Evolutionary conservation across 495 filamentous ascomycete species (phyloP).

Genomic region (Letharia lupina): DNA sequence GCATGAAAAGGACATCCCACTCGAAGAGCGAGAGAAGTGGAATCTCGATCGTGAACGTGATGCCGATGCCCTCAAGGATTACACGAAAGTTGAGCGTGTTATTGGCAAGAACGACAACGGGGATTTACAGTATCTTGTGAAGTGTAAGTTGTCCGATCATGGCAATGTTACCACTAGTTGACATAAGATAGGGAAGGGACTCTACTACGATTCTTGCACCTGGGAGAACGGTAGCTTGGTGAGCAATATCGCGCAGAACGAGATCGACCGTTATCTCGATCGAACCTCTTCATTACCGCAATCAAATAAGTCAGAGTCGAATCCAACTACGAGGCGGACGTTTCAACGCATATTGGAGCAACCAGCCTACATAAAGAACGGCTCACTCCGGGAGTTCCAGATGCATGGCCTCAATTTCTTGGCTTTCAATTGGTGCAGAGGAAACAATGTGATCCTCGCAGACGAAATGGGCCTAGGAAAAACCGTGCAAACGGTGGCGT

Average conservation of each 20-base stretch:
- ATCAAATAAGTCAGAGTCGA: slow-evolving; percentile 68
- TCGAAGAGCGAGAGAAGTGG: slow-evolving; percentile 86
- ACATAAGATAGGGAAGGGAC: slow-evolving; percentile 50
- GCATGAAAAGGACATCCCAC: slow-evolving; percentile 60
- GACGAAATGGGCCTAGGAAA: slow-evolving; percentile 99
- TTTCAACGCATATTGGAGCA: slow-evolving; percentile 69
- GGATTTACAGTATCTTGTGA: slow-evolving; percentile 71
- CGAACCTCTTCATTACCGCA: slow-evolving; percentile 64
- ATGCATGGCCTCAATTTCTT: slow-evolving; percentile 89
- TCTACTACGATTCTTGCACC: slow-evolving; percentile 85
- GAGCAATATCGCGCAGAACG: slow-evolving; percentile 65
- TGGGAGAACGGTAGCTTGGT: slow-evolving; percentile 80
- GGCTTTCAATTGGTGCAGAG: slow-evolving; percentile 85
- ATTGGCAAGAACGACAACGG: slow-evolving; percentile 73
- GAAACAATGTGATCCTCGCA: slow-evolving; percentile 88
- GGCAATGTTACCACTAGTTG: slow-evolving; percentile 19
- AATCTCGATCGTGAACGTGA: slow-evolving; percentile 81
- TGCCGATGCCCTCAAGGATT: slow-evolving; percentile 73
- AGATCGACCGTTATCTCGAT: slow-evolving; percentile 85
- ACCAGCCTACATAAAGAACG: slow-evolving; percentile 75
- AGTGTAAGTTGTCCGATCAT: slow-evolving; percentile 51
- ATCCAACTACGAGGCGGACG: slow-evolving; percentile 57
- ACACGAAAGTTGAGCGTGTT: slow-evolving; percentile 83
- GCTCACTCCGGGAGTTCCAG: slow-evolving; percentile 88
- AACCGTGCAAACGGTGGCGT: slow-evolving; percentile 94